Percentiles rank a stretch among this genome's conserved stretches.
Conservation (phyloP, 2,329 filamentous ascomycete species). For the Neodidymelliopsis sp. region DNA sequence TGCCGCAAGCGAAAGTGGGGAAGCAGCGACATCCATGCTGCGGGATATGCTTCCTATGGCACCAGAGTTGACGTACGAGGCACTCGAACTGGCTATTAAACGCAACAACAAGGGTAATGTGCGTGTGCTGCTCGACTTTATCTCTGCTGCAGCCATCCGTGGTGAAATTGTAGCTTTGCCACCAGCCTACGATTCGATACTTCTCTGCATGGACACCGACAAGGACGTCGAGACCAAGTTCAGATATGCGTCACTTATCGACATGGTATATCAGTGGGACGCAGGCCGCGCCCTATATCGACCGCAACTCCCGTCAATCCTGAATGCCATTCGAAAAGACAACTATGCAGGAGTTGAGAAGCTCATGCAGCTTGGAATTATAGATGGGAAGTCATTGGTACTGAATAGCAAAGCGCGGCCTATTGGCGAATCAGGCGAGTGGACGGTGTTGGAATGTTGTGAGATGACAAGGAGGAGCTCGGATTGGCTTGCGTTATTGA, state of each 20-base stretch:
- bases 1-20: slow-evolving; percentile 20
- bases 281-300: slow-evolving; percentile 19
- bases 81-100: slow-evolving; percentile 26
- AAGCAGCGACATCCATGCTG: slow-evolving; percentile 22
- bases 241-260: slow-evolving; percentile 22
- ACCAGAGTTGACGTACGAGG: slow-evolving; percentile 26
- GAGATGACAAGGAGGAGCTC: slow-evolving; percentile 26
- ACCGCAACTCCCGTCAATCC: slow-evolving; percentile 24
- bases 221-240: slow-evolving; percentile 10
- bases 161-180: slow-evolving; percentile 26
- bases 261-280: slow-evolving; percentile 28
- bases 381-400: slow-evolving; percentile 22
- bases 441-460: slow-evolving; percentile 30
- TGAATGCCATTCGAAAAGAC: slow-evolving; percentile 27
- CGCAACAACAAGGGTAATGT: slow-evolving; percentile 23
- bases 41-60: slow-evolving; percentile 25
- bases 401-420: slow-evolving; percentile 30
- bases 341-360: slow-evolving; percentile 29
- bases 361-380: slow-evolving; percentile 20
- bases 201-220: slow-evolving; percentile 16
- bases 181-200: slow-evolving; percentile 24
- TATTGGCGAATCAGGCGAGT: slow-evolving; percentile 21
- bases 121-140: slow-evolving; percentile 22
- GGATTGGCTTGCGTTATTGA: slow-evolving; percentile 29
- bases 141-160: slow-evolving; percentile 23